Conservation (phyloP, 305 asterid species). For the Solanum hybrid region DNA sequence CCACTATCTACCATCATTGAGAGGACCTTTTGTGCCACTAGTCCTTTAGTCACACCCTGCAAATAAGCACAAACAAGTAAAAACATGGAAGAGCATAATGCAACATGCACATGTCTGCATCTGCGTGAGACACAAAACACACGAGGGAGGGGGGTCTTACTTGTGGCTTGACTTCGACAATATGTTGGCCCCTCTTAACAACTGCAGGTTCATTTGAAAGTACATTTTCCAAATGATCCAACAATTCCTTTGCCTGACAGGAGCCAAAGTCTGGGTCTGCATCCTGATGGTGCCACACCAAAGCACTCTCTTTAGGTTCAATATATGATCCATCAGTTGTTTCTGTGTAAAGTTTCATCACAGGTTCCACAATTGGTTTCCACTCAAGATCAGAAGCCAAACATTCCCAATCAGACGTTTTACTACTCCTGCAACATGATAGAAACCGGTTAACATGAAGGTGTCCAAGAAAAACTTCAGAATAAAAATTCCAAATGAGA, state of each 20-base stretch:
- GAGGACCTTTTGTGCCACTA: constrained; percentile 66
- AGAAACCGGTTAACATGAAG: not conserved
- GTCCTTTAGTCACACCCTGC: constrained; percentile 86
- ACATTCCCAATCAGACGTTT: constrained; percentile 50
- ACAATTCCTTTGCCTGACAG: constrained; percentile 75
- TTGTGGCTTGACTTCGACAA: constrained; percentile 88
- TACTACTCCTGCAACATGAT: constrained; percentile 43
- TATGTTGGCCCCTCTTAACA: constrained; percentile 80
- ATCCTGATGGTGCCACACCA: constrained; percentile 81
- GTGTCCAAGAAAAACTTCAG: not conserved
- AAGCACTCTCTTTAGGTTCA: constrained; percentile 75
- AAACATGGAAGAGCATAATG: not conserved
- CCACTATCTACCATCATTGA: constrained; percentile 37
- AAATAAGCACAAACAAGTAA: constrained; percentile 14
- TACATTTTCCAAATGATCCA: constrained; percentile 74
- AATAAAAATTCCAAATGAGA: not conserved
- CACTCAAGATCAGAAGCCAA: constrained; percentile 66
- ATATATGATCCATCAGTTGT: constrained; percentile 79
- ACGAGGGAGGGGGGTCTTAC: constrained; percentile 19
- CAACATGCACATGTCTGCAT: not conserved
- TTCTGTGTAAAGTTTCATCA: constrained; percentile 68
- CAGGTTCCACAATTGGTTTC: constrained; percentile 74
- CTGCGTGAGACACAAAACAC: not conserved
- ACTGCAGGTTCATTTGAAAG: constrained; percentile 88
- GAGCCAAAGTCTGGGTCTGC: constrained; percentile 83